Base-by-base conservation (phyloP, 805 yeast species). In the Wickerhamiella shivajii region DNA sequence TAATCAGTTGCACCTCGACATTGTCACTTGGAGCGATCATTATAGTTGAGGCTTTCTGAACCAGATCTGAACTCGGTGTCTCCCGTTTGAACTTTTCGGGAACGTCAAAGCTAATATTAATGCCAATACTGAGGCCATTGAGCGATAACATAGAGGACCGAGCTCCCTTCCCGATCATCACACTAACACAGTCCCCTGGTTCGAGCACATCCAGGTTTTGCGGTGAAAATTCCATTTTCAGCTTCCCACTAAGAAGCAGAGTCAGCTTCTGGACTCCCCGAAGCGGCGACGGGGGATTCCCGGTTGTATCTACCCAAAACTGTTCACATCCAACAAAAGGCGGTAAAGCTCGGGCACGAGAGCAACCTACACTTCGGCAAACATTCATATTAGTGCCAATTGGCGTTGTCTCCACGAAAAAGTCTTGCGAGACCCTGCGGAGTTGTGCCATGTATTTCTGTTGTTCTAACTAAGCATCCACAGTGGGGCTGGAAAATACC, bases 81-180 rank as follows among this genome's bases (percentile, higher is more conserved):
- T 21, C 24, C 13, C 49, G 45, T 28, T 45, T 45, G 36, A 36
- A 39, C 12, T 39, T 29, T 24, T 43, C 49, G 9, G 49, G 49
- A 3, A 45, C 39, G 23, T 45, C 49, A 29, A 45, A 27, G 23
- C 29, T 39, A 2, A 45, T 19, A 16, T 36, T 36, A n/a, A 45
- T 14, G n/a, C 42, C 47, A 12, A 26, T 27, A 3, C 41, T 39
- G 3, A 29, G 18, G 13, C 40, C 33, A n/a, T 34, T 24, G 11
- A 29, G 10, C 26, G 18, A 12, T 18, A 13, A 23, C 6, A 31
- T n/a, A 10, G 11, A 19, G n/a, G 36, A 31, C 13, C 31, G 29
- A 10, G 40, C 46, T 4, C 49, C 49, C 6, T 39, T 38, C 13
- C 49, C 49, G 4, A 42, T 44, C 47, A 44, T 45, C 13, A 39